A percentile compares a stretch with the other conserved stretches of the same genome.
These are phyloP conservation scores for Rhizoclosmatium sp. DNA, from an alignment of 192 early-diverging fungal species.

Conservation along the genomic window DNA sequence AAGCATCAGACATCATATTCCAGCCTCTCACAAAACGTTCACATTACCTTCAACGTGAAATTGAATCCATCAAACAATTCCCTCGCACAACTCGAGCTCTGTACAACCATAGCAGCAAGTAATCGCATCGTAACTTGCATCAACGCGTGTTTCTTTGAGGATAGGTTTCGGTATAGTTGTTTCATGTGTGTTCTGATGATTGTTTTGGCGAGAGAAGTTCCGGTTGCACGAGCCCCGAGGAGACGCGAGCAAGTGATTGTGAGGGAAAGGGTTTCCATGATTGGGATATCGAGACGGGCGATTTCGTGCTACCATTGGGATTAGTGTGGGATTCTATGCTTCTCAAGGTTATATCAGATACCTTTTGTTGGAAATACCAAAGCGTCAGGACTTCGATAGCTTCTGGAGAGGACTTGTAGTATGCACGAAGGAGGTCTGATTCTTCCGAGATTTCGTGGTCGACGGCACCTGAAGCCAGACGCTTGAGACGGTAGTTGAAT, in stretches of 20 bases:
- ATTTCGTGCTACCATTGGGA: constrained; percentile 55
- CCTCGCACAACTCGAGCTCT: constrained; percentile 61
- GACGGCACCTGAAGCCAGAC: constrained; percentile 38
- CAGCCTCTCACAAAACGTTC: neutral
- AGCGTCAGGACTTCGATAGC: constrained; percentile 63
- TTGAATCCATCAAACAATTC: constrained; percentile 78
- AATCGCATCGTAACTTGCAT: constrained; percentile 70
- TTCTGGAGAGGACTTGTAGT: constrained; percentile 69
- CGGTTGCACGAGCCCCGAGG: constrained; percentile 42
- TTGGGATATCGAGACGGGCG: constrained; percentile 50
- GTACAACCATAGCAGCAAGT: constrained; percentile 68
- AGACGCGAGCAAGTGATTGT: constrained; percentile 61
- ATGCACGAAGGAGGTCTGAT: constrained; percentile 49
- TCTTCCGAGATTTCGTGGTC: constrained; percentile 52
- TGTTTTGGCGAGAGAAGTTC: constrained; percentile 51
- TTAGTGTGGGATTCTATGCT: neutral
- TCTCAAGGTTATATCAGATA: constrained; percentile 23
- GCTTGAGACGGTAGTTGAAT: constrained; percentile 37
- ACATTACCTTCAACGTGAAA: constrained; percentile 68
- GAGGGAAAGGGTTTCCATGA: constrained; percentile 68
- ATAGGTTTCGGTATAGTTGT: constrained; percentile 67
- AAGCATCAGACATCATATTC: neutral
- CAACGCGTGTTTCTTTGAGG: constrained; percentile 62
- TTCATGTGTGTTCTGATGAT: constrained; percentile 75
- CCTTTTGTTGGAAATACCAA: constrained; percentile 71